Evolutionary conservation across 2,329 filamentous ascomycete species (phyloP).

Genomic region (Myotisia sp.): DNA sequence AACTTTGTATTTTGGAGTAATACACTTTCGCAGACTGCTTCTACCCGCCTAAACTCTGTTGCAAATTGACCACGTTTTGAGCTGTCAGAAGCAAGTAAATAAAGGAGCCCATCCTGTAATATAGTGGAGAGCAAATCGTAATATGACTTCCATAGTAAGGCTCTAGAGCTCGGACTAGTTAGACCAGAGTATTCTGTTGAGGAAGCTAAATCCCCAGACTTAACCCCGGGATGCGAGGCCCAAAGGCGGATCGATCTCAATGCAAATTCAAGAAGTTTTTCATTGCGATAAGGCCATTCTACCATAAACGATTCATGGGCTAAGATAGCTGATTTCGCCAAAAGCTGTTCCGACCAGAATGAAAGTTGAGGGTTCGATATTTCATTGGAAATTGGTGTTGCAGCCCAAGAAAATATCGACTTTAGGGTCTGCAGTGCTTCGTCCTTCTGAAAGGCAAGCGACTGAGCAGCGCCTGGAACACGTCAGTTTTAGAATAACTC

Average conservation of each 20-base stretch:
- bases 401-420: conserved; percentile 50
- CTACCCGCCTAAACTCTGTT: conserved; percentile 63
- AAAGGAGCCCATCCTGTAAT: conserved; percentile 41
- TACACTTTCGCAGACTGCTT: conserved; percentile 63
- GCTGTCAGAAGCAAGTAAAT: conserved; percentile 19
- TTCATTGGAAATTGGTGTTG: conserved; percentile 20
- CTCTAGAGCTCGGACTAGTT: conserved; percentile 16
- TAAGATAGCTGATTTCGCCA: conserved; percentile 61
- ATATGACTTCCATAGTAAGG: conserved; percentile 68
- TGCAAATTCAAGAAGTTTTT: conserved; percentile 24
- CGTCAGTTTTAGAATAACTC: no score
- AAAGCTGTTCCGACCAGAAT: conserved; percentile 63
- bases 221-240: conserved; percentile 26
- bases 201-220: conserved; percentile 16
- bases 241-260: conserved; percentile 37
- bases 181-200: conserved; percentile 12
- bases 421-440: conserved; percentile 55
- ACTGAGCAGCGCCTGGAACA: conserved; percentile 32
- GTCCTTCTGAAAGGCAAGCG: conserved; percentile 25
- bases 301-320: conserved; percentile 39
- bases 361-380: conserved; percentile 50
- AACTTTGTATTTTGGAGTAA: conserved; percentile 69
- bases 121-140: conserved; percentile 67
- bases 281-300: conserved; percentile 13
- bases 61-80: conserved; percentile 49